phyloP scores from a whole-genome alignment of 805 yeast genomes.

The Suhomyces sp. region DNA sequence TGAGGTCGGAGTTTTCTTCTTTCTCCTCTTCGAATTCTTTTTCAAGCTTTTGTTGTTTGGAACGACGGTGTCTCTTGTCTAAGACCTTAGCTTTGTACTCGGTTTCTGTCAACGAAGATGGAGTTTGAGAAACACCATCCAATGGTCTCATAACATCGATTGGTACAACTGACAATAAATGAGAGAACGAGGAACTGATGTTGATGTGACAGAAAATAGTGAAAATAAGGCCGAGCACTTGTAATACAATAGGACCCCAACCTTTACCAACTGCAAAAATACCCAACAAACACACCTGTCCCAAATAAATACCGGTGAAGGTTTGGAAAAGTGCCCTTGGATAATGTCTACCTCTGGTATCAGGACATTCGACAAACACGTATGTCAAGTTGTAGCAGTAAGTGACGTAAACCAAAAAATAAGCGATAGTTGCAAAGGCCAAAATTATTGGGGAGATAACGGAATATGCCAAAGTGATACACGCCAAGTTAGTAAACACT shows the following conservation, averaged over 20 bases:
- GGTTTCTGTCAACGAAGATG: conserved; percentile 41
- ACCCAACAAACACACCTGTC: conserved; percentile 84
- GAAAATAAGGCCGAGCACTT: conserved; percentile 59
- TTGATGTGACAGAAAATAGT: conserved; percentile 71
- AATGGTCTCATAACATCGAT: conserved; percentile 73
- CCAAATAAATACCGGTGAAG: conserved; percentile 82
- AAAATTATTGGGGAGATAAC: conserved; percentile 82
- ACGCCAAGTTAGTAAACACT: conserved; percentile 67
- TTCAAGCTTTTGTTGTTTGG: conserved; percentile 2
- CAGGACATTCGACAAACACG: conserved; percentile 64
- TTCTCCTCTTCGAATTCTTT: conserved; percentile 16
- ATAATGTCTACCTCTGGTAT: conserved; percentile 78
- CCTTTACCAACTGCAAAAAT: conserved; percentile 86
- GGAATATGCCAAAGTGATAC: conserved; percentile 64
- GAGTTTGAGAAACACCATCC: conserved; percentile 67
- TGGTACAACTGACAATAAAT: conserved; percentile 58
- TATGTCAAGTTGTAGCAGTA: conserved; percentile 76
- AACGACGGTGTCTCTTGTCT: conserved; percentile 15
- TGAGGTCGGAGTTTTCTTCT: conserved; percentile 18
- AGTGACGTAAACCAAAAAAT: conserved; percentile 70
- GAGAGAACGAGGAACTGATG: conserved; percentile 64
- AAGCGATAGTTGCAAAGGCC: conserved; percentile 69
- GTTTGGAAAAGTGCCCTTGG: conserved; percentile 89
- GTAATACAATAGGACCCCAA: conserved; percentile 90
- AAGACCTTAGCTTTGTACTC: conserved; percentile 36